Evolutionary conservation across 768 basidiomycete species (phyloP), one percentile per base, ranked within the genome.

Genomic region (Psilocybe subaeruginosa): DNA sequence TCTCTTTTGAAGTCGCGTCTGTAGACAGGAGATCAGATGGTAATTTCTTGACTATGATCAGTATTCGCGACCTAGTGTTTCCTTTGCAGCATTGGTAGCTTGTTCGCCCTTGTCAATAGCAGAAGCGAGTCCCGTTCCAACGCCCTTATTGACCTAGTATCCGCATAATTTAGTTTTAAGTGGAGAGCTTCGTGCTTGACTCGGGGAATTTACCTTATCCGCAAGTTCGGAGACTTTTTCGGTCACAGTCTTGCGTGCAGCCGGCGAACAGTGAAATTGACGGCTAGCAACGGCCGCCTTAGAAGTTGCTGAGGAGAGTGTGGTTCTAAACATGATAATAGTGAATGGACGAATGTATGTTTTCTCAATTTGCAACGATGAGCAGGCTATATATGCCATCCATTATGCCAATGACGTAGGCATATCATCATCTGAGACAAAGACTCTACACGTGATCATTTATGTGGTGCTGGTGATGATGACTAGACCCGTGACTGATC

Each of bases 91-190:
- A 55, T 76, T 55, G 0, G 80, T 73, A 49, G 74, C 76, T 56
- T 80, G 67, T 66, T 84, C 78, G 0, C 82, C 82, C 12, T 70
- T 77, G 23, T 82, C 82, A 51, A 85, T 77, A 0, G 81, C 82
- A 30, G 74, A 76, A 11, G 82, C 82, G 12, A 84, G 67, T 2
- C 76, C 75, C 61, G 80, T 72, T 4, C 82, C 80, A 8, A 82
- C 68, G 16, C 76, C 78, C 64, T 76, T 77, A 60, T 80, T 82
- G 0, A 82, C 75, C 81, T 83, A 49, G n/a, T 16, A 14, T 48
- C 5, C 4, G 49, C 14, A 8, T 29, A n/a, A 39, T 11, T 37
- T 14, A 62, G 37, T 41, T 4, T 29, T 16, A 14, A n/a, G n/a
- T 50, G 8, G 14, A 19, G 16, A 51, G 19, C 19, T 9, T 55